These are phyloP conservation scores for Spathaspora passalidarum DNA, from an alignment of 805 yeast species.

Conservation along the genomic window DNA sequence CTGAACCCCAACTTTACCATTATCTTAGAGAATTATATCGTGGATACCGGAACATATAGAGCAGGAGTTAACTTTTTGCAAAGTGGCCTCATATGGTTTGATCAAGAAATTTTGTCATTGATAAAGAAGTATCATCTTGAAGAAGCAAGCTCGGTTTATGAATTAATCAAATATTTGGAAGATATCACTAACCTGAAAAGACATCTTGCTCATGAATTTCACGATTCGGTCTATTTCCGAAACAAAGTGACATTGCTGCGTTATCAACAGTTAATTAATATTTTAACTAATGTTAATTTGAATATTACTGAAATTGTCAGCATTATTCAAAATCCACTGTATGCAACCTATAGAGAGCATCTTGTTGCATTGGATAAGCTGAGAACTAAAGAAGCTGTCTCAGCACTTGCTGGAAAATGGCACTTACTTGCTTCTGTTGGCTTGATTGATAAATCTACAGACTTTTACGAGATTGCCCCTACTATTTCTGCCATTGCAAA, in stretches of 20 bases:
- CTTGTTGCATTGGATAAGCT: not conserved
- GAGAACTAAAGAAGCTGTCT: not conserved
- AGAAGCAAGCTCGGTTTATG: not conserved
- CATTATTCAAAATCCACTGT: not conserved
- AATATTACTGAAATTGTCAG: not conserved
- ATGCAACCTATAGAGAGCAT: not conserved
- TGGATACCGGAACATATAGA: not conserved
- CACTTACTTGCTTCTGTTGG: conserved; percentile 6
- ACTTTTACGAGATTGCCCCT: conserved; percentile 41
- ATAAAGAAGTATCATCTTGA: not conserved
- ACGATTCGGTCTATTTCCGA: not conserved
- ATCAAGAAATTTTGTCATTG: not conserved
- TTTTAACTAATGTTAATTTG: not conserved
- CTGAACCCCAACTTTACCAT: not conserved
- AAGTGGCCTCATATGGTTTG: conserved; percentile 1
- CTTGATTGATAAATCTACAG: conserved; percentile 25
- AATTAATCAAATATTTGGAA: not conserved
- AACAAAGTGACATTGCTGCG: not conserved
- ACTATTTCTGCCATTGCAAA: conserved; percentile 30
- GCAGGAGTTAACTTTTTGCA: not conserved
- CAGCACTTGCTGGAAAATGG: not conserved
- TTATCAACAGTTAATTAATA: not conserved
- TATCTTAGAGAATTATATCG: not conserved
- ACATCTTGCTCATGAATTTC: not conserved
- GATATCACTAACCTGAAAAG: not conserved